These are phyloP conservation scores for Candolleomyces aberdarensis DNA, from an alignment of 768 basidiomycete species.

Conservation along the genomic window DNA sequence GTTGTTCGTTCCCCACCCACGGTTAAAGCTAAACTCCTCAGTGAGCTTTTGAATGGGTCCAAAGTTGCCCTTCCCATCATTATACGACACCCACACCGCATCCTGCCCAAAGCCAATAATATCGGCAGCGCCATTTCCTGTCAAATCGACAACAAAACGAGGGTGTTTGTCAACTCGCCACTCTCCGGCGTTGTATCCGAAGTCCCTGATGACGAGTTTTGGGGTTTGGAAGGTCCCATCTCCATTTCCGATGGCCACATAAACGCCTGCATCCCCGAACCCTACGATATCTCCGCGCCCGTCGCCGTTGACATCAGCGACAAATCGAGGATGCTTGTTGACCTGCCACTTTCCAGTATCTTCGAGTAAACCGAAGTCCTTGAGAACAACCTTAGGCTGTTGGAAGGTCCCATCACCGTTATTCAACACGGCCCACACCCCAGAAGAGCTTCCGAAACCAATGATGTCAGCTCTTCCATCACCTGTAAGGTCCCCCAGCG, in stretches of 20 bases:
- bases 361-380: no score
- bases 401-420: no score
- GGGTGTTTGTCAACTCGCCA: slow-evolving; percentile 1
- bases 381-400: no score
- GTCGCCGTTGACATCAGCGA: slow-evolving; percentile 4
- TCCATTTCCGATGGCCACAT: not conserved
- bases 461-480: no score
- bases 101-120: slow-evolving; percentile 1
- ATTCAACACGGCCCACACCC: no score
- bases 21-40: not conserved
- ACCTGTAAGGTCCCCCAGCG: no score
- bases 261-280: slow-evolving; percentile 4
- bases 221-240: not conserved
- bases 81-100: slow-evolving; percentile 3
- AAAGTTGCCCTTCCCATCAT: slow-evolving; percentile 2
- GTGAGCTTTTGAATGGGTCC: not conserved
- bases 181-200: not conserved
- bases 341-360: no score
- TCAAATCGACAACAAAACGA: not conserved
- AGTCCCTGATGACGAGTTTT: not conserved
- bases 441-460: no score
- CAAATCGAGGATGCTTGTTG: slow-evolving; percentile 1
- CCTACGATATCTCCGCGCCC: not conserved
- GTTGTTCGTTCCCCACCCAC: slow-evolving; percentile 1
- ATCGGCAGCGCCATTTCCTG: not conserved